Base-by-base conservation (phyloP, 805 yeast genomes). In the Candida schatavii region DNA sequence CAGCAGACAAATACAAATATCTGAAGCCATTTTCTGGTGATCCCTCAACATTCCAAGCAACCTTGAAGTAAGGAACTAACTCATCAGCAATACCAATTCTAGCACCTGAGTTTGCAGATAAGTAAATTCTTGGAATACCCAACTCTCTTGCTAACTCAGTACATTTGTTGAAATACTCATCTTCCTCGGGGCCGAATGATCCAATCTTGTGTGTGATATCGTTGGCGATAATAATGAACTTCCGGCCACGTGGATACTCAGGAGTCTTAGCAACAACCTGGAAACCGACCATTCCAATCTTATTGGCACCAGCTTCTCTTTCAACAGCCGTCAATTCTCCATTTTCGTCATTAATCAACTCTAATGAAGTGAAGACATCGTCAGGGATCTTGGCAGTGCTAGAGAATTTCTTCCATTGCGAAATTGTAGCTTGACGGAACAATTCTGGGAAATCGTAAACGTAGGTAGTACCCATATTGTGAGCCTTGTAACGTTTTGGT, bases 51-150 rank as follows among this genome's bases (percentile, higher is more conserved):
- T 82, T 85, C 99, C 99, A 93, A 42, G 91, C 88, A 49, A 91
- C 96, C 65, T 86, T 81, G 74, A 81, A 89, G 59, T 79, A 77
- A 45, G 97, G 93, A 42, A 93, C 76, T 48, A 93, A 75, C 67
- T 93, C 99, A 54, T 93, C 98, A 21, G 99, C 99, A 62, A 93
- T 80, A 60, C 99, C 99, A 49, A 93, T 87, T 74, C 99, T 83
- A 36, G 99, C 99, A 75, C 99, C 99, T 46, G 98, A 90, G 78
- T 93, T 93, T 22, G 99, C 99, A 54, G 97, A 88, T 54, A 93
- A 74, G 69, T 93, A 93, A 43, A 93, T 79, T 71, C 99, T 78
- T 59, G 99, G 99, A 54, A 93, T 82, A 46, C 99, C 99, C 50
- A 83, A 76, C 59, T 79, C 74, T 70, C 96, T 80, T 26, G 98